phyloP scores from a whole-genome alignment of 352 stramenopile species.

The Globisporangium barbulae region DNA sequence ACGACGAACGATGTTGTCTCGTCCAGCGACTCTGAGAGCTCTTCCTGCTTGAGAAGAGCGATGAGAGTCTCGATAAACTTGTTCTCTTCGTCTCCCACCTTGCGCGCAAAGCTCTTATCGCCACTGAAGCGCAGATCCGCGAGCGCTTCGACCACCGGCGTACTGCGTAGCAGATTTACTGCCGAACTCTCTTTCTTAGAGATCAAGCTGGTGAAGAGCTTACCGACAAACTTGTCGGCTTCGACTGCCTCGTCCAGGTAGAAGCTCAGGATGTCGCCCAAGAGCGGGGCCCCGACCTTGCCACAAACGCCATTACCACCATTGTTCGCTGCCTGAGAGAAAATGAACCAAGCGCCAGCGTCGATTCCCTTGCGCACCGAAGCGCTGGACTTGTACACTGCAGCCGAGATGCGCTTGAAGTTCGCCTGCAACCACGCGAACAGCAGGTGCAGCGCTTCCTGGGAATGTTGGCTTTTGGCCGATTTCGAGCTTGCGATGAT shows the following conservation, averaged over 20 bases:
- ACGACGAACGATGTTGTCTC: conserved; percentile 35
- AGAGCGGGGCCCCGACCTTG: conserved; percentile 6
- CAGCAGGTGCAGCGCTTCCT: conserved; percentile 4
- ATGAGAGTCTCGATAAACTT: conserved; percentile 32
- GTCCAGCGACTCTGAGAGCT: conserved; percentile 18
- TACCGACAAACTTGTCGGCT: conserved; percentile 25
- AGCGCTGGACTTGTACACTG: not conserved
- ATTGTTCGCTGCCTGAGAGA: conserved; percentile 5
- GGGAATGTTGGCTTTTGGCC: not conserved
- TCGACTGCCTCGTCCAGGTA: conserved; percentile 21
- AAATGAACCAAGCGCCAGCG: conserved; percentile 10
- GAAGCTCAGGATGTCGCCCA: conserved; percentile 31
- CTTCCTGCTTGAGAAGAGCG: conserved; percentile 18
- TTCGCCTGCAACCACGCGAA: conserved; percentile 17
- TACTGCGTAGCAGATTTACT: conserved; percentile 22
- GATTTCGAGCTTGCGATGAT: not conserved
- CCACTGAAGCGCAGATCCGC: conserved; percentile 17
- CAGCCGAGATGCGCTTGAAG: conserved; percentile 17
- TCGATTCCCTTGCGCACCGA: conserved; percentile 7
- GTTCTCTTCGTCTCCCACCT: conserved; percentile 22
- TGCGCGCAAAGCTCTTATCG: conserved; percentile 9
- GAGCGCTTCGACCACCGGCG: conserved; percentile 35
- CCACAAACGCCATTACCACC: not conserved
- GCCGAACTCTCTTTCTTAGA: not conserved
- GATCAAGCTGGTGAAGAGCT: conserved; percentile 25